Base-by-base conservation (phyloP, 352 stramenopile genomes). In the Globisporangium cederbergense region DNA sequence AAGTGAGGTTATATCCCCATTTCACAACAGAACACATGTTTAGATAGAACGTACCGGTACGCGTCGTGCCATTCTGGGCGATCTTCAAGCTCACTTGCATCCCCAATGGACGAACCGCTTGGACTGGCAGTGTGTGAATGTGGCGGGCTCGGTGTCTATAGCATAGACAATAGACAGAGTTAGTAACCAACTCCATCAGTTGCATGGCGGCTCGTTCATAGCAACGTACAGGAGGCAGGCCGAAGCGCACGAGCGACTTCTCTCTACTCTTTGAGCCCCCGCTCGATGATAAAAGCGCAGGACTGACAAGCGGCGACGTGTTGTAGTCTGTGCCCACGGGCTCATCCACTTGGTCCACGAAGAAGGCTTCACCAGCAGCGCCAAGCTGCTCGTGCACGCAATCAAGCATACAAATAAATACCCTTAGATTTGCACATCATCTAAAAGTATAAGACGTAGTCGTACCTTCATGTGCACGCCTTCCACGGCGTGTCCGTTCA, bases 381-480 rank as follows among this genome's bases (percentile, higher is more conserved):
- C 78, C 84, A 10, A 95, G 36, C 74, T 92, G 53, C 22, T 16
- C 25, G 25, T 13, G 28, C n/a, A 52, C 46, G 28, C 4, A 55
- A 5, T 36, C 28, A 36, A 20, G 6, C 7, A 32, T 28, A 36
- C 20, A 10, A 36, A 28, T 11, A 28, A 16, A 40, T 16, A 22
- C 10, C 8, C 2, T 45, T 43, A 55, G 28, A 8, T 13, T 20
- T 5, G 14, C 14, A 20, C 38, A 40, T 7, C 13, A 5, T 10
- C 11, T 25, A 59, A 28, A 42, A 36, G 45, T n/a, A 50, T n/a
- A 2, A 47, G 30, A 32, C 16, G 25, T 6, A 30, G 16, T 36
- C 71, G 7, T 38, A 92, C 83, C 78, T 95, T 90, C 83, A 95
- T 92, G 55, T 78, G 71, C 3, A 93, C 79, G 54, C 71, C 68